phyloP scores from a whole-genome alignment of 768 basidiomycete genomes.

The Tulasnella sp. region DNA sequence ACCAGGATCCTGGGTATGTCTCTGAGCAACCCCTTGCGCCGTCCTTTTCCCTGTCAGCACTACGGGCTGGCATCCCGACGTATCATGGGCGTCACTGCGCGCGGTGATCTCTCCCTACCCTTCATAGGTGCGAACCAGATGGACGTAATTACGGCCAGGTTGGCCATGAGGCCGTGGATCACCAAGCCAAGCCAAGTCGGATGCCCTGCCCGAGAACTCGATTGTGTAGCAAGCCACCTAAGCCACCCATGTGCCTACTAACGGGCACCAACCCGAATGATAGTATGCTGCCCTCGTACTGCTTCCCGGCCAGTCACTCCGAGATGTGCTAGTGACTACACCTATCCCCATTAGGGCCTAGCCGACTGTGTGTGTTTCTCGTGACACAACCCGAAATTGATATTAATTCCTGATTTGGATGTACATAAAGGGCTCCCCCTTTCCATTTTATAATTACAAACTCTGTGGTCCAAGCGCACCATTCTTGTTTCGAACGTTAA shows the following conservation, averaged over 20 bases:
- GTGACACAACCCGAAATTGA: not conserved
- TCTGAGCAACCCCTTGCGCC: too few relatives aligned
- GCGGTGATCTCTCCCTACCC: too few relatives aligned
- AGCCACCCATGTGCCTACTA: not conserved
- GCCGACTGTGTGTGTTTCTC: not conserved
- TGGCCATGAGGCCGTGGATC: slow-evolving; percentile 1
- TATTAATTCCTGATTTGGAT: not conserved
- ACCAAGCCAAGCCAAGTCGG: not conserved
- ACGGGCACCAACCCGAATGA: not conserved
- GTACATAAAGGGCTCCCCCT: not conserved
- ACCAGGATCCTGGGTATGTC: too few relatives aligned
- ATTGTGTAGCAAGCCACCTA: not conserved
- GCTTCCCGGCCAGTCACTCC: not conserved
- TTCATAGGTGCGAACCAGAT: too few relatives aligned
- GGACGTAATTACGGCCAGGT: not conserved
- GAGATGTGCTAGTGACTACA: not conserved
- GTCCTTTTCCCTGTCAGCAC: too few relatives aligned
- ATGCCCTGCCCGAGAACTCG: not conserved
- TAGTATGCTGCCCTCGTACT: not conserved
- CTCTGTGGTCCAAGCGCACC: not conserved
- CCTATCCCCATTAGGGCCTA: not conserved
- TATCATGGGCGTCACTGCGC: too few relatives aligned
- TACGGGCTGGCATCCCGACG: too few relatives aligned
- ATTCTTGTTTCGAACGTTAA: not conserved
- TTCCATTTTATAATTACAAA: not conserved